Conservation (phyloP, 805 yeast species). For the Kodamaea fukazawae region DNA sequence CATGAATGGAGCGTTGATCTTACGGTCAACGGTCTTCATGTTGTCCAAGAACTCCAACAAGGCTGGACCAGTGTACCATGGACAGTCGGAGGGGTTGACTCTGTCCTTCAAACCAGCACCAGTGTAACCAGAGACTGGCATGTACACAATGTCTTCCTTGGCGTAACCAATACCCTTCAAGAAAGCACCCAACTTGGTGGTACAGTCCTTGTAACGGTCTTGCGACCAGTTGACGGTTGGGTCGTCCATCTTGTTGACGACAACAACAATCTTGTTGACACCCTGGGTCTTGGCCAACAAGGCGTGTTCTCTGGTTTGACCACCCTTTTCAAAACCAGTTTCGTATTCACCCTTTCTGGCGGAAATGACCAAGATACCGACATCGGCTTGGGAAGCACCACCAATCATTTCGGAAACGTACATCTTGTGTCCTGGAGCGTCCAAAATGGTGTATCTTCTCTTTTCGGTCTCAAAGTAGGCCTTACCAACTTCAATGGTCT, state of each 20-base stretch:
- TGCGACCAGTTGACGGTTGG: constrained; percentile 95
- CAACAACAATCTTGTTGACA: constrained; percentile 89
- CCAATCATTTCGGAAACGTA: constrained; percentile 99
- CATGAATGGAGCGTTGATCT: constrained; percentile 94
- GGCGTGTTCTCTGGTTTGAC: constrained; percentile 98
- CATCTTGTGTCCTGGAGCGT: constrained; percentile 99
- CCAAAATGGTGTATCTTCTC: constrained; percentile 95
- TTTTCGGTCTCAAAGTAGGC: constrained; percentile 97
- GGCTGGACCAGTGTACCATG: constrained; percentile 95
- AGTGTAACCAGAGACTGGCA: constrained; percentile 98
- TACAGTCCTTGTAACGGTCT: constrained; percentile 95
- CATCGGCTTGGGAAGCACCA: constrained; percentile 99
- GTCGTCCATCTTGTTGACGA: constrained; percentile 98
- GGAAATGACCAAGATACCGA: constrained; percentile 93
- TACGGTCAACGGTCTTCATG: constrained; percentile 80
- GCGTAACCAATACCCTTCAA: constrained; percentile 87
- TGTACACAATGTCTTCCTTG: constrained; percentile 80
- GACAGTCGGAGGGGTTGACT: constrained; percentile 65
- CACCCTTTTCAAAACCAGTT: constrained; percentile 98
- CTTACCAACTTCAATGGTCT: constrained; percentile 98
- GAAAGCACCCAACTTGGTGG: constrained; percentile 70
- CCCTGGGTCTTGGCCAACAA: constrained; percentile 97
- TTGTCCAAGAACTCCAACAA: constrained; percentile 84
- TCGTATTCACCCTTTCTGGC: constrained; percentile 99
- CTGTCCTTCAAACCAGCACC: constrained; percentile 95